Base-by-base conservation (phyloP, 23 red algal genomes). In the Agarophyton chilense region DNA sequence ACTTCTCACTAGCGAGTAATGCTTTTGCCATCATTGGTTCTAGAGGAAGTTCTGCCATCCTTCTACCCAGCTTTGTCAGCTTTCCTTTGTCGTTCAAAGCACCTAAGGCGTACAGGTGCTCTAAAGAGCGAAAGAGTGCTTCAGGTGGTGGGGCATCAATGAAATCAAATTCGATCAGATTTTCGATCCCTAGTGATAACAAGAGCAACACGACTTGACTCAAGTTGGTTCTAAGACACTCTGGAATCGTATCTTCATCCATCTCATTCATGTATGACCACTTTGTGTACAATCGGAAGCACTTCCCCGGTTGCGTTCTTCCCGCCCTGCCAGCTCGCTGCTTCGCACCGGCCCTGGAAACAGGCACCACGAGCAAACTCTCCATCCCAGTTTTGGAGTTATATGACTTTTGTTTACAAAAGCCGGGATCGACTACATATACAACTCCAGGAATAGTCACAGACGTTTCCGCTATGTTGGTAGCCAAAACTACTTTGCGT, bases 391-490 rank as follows among this genome's bases (percentile, higher is more conserved):
- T 90, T 51, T 86, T 88, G 13, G 92, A 73, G 50, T 94, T 90
- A 78, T 92, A 94, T 32, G 65, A 68, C 49, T 95, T 96, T 57
- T 99, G 97, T 63, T 99, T 99, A 36, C 93, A 90, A 79, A 94
- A 95, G 13, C 97, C 97, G 0, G 97, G 84, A 92, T 99, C 97
- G 54, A 99, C 89, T 2, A 99, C 97, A 42, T 96, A 99, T 24
- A 94, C 90, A 33, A 99, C 84, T 7, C 97, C 97, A 29, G 93
- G 90, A 73, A 99, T 99, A 11, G 97, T 99, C 31, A 99, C 72
- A 32, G 93, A 96, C 18, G 97, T 94, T 79, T 99, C 97, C 11
- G 97, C 97, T 38, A 99, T 94, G 64, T 95, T 99, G 19, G 97
- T 99, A 9, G 97, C 97, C 14, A 99, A 71, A 0, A 99, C 93